Evolutionary conservation across 2,329 filamentous ascomycete species (phyloP).

Genomic region (Aspergillus texensis): DNA sequence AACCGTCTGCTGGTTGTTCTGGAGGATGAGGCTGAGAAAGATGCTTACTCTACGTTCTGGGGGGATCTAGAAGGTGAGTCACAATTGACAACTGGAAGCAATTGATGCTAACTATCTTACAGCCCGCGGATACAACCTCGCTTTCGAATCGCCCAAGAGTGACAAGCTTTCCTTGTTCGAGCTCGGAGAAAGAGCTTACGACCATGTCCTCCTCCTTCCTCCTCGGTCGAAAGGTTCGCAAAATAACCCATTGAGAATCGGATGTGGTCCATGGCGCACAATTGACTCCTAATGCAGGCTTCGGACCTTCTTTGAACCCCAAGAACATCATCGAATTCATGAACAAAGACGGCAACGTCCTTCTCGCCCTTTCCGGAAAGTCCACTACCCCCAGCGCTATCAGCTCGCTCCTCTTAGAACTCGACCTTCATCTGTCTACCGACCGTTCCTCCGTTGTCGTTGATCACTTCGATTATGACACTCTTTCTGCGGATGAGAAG

Average conservation of each 20-base stretch:
- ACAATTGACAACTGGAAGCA: constrained; percentile 3
- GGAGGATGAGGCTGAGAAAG: constrained; percentile 80
- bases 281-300: constrained; percentile 57
- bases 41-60: constrained; percentile 77
- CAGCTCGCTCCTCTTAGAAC: constrained; percentile 77
- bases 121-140: constrained; percentile 83
- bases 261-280: constrained; percentile 9
- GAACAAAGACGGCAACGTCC: constrained; percentile 87
- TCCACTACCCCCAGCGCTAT: constrained; percentile 71
- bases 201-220: constrained; percentile 88
- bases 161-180: constrained; percentile 76
- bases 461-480: constrained; percentile 95
- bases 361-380: constrained; percentile 78
- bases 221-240: constrained; percentile 80
- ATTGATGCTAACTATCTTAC: constrained; percentile 20
- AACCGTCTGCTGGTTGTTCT: constrained; percentile 81
- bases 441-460: constrained; percentile 85
- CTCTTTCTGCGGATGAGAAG: constrained; percentile 71
- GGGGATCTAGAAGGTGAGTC: constrained; percentile 48
- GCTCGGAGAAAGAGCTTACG: constrained; percentile 84
- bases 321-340: constrained; percentile 87
- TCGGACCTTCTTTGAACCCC: constrained; percentile 85
- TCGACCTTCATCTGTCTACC: constrained; percentile 83
- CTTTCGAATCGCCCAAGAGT: constrained; percentile 81
- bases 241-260: neutral